Evolutionary conservation across 495 filamentous ascomycete species (phyloP), one percentile per base, ranked within the genome.

Genomic region (Annulohypoxylon nitens): DNA sequence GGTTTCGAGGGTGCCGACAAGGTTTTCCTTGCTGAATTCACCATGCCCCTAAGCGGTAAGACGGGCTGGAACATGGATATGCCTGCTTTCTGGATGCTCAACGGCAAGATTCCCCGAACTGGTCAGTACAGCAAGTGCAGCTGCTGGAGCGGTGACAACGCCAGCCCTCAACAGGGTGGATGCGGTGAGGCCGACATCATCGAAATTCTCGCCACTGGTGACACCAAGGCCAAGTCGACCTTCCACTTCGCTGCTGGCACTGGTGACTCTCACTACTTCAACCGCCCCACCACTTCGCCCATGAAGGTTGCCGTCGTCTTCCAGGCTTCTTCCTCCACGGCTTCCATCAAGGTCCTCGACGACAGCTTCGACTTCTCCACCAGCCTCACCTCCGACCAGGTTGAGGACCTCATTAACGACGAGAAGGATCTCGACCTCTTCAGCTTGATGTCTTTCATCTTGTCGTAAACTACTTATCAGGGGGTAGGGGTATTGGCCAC

Each of bases 121-220:
- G 79, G 84, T 0, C 91, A 93, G 73, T 93, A 93, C 78, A 78
- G 78, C 53, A 69, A 80, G 0, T 94, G 92, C 82, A 89, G 85
- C 51, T 93, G 92, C 81, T 93, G 90, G 90, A 76, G 79, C 2
- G 80, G 85, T 20, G 80, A 78, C 54, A 71, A 74, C 73, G 30
- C 67, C 1, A 69, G 58, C 64, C 77, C 77, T 0, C 61, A 57
- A 16, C 14, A 75, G 25, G 77, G 77, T 45, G 89, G 88, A 14
- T 93, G 92, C 75, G 92, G 91, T 67, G 91, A 93, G 81, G 86
- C 91, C 53, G 92, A 93, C 76, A 78, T 93, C 11, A 88, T 91
- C 66, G 92, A 93, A 80, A 83, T 91, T 34, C 86, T 93, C 8
- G 73, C 79, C 39, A 41, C 77, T 2, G 87, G 88, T 30, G 81